A percentile compares a stretch with the other conserved stretches of the same genome.
Conservation (phyloP, 768 basidiomycete genomes). For the Amanita jacksonii region DNA sequence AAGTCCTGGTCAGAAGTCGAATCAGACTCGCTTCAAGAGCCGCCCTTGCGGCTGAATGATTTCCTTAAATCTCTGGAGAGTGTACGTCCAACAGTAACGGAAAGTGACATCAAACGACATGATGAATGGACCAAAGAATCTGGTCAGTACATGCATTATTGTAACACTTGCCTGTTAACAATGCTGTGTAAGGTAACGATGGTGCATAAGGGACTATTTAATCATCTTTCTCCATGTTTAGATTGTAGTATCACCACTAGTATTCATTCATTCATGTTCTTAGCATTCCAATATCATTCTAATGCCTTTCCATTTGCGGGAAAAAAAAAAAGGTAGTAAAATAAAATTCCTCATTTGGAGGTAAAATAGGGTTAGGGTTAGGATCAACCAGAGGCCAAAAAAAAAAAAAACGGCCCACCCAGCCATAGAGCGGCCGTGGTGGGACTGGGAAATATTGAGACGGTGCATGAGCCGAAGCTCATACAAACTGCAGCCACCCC, state of each 20-base stretch:
- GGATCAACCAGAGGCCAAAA: neutral
- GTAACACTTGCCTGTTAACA: conserved; percentile 1
- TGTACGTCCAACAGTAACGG: conserved; percentile 82
- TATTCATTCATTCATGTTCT: neutral
- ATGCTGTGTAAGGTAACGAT: conserved; percentile 19
- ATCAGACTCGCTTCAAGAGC: conserved; percentile 86
- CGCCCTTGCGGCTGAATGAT: conserved; percentile 65
- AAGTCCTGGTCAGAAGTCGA: conserved; percentile 85
- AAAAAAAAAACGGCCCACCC: conserved; percentile 36
- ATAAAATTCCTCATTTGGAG: conserved; percentile 13
- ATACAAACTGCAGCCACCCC: conserved; percentile 47
- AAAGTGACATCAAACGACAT: conserved; percentile 77
- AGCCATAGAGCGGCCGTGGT: conserved; percentile 51
- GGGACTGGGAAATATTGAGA: conserved; percentile 75
- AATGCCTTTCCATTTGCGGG: no score
- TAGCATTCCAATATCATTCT: conserved; percentile 1
- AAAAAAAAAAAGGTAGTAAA: no score
- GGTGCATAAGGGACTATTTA: conserved; percentile 16
- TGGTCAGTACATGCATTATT: conserved; percentile 34
- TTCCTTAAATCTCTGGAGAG: conserved; percentile 74
- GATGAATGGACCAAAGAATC: conserved; percentile 81
- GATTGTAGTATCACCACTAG: neutral
- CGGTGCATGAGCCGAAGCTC: conserved; percentile 68
- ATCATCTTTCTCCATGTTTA: conserved; percentile 1
- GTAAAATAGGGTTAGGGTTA: conserved; percentile 20